Base-by-base conservation (phyloP, 1,284 basidiomycete genomes). In the Heterobasidion annosum region DNA sequence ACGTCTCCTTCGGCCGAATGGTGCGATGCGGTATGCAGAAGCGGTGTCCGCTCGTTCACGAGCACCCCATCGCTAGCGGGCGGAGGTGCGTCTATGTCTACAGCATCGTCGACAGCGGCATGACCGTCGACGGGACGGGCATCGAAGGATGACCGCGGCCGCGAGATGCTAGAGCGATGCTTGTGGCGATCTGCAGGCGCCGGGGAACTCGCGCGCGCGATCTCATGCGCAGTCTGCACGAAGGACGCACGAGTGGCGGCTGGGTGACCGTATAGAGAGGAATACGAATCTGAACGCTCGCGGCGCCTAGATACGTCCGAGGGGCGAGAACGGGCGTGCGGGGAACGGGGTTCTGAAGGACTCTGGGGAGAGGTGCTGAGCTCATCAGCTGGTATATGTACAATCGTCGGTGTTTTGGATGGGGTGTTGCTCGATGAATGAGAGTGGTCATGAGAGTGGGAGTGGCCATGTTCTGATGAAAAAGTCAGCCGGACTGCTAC, bases 241-340 rank as follows among this genome's bases (percentile, higher is more conserved):
- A 98, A 82, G 50, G 85, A 86, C 1, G 91, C 93, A 25, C 94
- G 86, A 0, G 91, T 95, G 43, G 89, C 88, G 13, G 85, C 92
- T 0, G 94, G 95, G 65, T 97, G 93, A 3, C 70, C 69, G 47
- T 86, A 88, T n/a, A 91, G 65, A 3, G 82, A 81, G 0, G 79
- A 77, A 58, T 76, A 79, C 4, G 83, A 84, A 43, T 77, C 75
- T 2, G 74, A 71, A 32, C 75, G 75, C 8, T 74, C 67, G 10
- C 73, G 70, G 47, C 33, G 52, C 12, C 15, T 48, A 3, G 50
- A 54, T 19, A 56, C 19, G 59, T 58, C 15, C n/a, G 53, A 19
- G 37, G 43, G 40, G 34, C 56, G 54, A 10, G 54, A 52, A 40
- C 50, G 50, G 1, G 46, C 56, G 46, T 18, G 50, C 40, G 16